Evolutionary conservation across 108 stramenopile genomes (phyloP).

Genomic region (Aureococcus anophagefferens): DNA sequence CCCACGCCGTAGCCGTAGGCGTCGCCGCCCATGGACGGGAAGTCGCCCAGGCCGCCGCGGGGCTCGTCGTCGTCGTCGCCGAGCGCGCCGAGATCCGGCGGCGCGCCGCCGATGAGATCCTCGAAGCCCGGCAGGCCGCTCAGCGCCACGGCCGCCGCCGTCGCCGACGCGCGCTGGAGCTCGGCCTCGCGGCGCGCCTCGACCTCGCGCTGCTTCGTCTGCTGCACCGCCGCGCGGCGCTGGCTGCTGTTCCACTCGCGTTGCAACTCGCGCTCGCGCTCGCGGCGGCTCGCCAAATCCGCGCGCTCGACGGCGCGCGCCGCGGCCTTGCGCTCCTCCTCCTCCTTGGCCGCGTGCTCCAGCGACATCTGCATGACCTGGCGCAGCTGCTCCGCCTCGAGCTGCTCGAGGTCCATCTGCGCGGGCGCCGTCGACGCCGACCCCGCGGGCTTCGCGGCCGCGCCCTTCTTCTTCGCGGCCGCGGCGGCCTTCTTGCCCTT

Average conservation of each 20-base stretch:
- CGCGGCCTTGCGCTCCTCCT: background rate
- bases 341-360: background rate
- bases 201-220: background rate
- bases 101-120: no score
- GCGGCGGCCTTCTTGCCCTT: no score
- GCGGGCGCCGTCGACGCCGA: background rate
- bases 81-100: no score
- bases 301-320: background rate
- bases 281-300: background rate
- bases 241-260: background rate
- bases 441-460: background rate
- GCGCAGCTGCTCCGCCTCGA: slow-evolving; percentile 1
- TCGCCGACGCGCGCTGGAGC: slow-evolving; percentile 3
- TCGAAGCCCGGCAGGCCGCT: background rate
- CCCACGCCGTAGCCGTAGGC: no score
- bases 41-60: no score
- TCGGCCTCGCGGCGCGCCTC: background rate
- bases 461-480: background rate
- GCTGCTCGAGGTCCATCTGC: background rate
- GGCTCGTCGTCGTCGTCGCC: no score
- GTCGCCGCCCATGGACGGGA: no score
- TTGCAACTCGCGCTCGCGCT: background rate
- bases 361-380: background rate
- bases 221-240: background rate
- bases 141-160: background rate